These are phyloP conservation scores for Umbellularia californica DNA, from an alignment of 164 flowering plant genomes.

Conservation along the genomic window DNA sequence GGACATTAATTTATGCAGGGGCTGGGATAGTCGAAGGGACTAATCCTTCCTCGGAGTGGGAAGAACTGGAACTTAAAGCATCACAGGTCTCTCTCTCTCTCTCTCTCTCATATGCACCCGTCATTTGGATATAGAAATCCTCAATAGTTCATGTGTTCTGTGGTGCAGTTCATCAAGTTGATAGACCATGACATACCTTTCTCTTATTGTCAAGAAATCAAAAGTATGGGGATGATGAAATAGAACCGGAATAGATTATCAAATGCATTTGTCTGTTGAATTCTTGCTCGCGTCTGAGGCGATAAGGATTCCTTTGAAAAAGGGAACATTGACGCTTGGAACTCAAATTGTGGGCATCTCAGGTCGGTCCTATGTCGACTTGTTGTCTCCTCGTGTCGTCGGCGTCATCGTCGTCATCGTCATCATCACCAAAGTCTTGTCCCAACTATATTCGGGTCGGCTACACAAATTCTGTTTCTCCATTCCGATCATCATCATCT, in stretches of 20 bases:
- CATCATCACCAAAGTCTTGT: too few relatives aligned
- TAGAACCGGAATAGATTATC: conserved; percentile 8
- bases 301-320: too few relatives aligned
- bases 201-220: conserved; percentile 23
- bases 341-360: too few relatives aligned
- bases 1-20: conserved; percentile 82
- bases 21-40: conserved; percentile 93
- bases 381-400: too few relatives aligned
- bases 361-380: too few relatives aligned
- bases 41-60: conserved; percentile 74
- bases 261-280: too few relatives aligned
- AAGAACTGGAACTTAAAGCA: conserved; percentile 84
- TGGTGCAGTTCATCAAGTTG: conserved; percentile 66
- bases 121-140: background rate
- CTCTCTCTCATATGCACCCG: background rate
- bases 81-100: conserved; percentile 58
- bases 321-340: too few relatives aligned
- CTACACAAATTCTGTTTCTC: too few relatives aligned
- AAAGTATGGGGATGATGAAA: conserved; percentile 8
- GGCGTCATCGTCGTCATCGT: too few relatives aligned
- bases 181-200: conserved; percentile 47
- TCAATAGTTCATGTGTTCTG: background rate
- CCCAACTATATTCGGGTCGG: too few relatives aligned
- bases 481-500: too few relatives aligned
- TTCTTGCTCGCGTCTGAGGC: too few relatives aligned